phyloP scores from a whole-genome alignment of 345 rosid species.

The Aquilaria sinensis region DNA sequence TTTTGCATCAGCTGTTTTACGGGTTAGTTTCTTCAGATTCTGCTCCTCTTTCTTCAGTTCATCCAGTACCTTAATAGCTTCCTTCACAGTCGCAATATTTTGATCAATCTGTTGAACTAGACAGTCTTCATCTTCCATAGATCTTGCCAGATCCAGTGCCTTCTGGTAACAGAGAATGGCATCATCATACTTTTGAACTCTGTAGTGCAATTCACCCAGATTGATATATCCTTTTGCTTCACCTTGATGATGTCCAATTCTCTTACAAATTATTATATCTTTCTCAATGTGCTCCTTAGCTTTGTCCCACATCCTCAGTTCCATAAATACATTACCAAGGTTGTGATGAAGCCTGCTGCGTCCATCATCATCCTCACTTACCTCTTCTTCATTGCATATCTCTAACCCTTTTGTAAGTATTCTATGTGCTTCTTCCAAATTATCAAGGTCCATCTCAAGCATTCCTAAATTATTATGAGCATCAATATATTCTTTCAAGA shows the following conservation, averaged over 20 bases:
- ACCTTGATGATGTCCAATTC: constrained; percentile 67
- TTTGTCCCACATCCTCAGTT: constrained; percentile 68
- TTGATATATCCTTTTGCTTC: constrained; percentile 96
- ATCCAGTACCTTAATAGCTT: constrained; percentile 64
- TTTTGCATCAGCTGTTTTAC: constrained; percentile 43
- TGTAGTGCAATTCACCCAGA: constrained; percentile 83
- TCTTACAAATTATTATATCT: constrained; percentile 74
- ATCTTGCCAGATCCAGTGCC: constrained; percentile 70
- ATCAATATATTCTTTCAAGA: constrained; percentile 77
- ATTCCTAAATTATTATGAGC: constrained; percentile 91
- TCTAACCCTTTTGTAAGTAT: constrained; percentile 56
- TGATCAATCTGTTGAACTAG: constrained; percentile 51
- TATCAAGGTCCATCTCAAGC: constrained; percentile 89
- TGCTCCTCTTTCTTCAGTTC: constrained; percentile 76
- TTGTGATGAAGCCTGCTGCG: constrained; percentile 92
- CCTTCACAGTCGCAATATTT: constrained; percentile 56
- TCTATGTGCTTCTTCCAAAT: constrained; percentile 53
- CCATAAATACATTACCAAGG: constrained; percentile 72
- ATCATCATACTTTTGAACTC: constrained; percentile 65
- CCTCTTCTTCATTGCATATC: constrained; percentile 93
- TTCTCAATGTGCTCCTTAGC: constrained; percentile 68
- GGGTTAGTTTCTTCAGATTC: constrained; percentile 67
- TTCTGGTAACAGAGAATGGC: constrained; percentile 71
- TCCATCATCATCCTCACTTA: constrained; percentile 54
- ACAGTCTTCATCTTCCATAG: constrained; percentile 90